Evolutionary conservation across 345 rosid species (phyloP).

Genomic region (Eucalyptus dawsonii): DNA sequence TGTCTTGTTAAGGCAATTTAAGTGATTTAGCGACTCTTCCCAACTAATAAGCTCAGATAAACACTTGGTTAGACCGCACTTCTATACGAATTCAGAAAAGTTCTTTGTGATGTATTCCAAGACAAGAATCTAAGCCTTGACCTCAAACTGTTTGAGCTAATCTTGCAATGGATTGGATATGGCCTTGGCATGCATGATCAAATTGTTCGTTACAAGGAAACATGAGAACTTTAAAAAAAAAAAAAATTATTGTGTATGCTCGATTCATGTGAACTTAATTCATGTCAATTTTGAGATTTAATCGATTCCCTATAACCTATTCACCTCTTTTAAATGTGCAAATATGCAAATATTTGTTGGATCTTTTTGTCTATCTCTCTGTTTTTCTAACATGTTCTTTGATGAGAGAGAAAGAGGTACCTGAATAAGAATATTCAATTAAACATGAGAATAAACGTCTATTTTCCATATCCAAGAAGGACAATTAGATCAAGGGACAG

Average conservation of each 20-base stretch:
- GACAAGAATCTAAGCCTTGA: not conserved
- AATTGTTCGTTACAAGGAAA: not conserved
- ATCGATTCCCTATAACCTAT: not conserved
- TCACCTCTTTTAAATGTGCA: not conserved
- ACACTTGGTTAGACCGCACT: not conserved
- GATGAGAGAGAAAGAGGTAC: not conserved
- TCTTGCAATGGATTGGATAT: not conserved
- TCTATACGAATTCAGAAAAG: not conserved
- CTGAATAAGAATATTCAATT: not conserved
- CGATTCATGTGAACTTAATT: not conserved
- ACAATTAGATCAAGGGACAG: not conserved
- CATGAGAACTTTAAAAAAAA: not conserved
- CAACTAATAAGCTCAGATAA: not conserved
- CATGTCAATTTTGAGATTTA: not conserved
- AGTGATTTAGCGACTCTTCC: not conserved
- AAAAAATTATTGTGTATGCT: not conserved
- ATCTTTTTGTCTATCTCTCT: not conserved
- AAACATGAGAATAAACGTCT: not conserved
- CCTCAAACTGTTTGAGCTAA: not conserved
- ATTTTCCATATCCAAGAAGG: not conserved
- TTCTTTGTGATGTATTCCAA: not conserved
- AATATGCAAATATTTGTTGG: not conserved
- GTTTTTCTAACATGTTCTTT: not conserved
- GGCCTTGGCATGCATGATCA: not conserved
- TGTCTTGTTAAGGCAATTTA: not conserved